Evolutionary conservation across 2,329 filamentous ascomycete genomes (phyloP).

Genomic region (Trichoderma sp.): DNA sequence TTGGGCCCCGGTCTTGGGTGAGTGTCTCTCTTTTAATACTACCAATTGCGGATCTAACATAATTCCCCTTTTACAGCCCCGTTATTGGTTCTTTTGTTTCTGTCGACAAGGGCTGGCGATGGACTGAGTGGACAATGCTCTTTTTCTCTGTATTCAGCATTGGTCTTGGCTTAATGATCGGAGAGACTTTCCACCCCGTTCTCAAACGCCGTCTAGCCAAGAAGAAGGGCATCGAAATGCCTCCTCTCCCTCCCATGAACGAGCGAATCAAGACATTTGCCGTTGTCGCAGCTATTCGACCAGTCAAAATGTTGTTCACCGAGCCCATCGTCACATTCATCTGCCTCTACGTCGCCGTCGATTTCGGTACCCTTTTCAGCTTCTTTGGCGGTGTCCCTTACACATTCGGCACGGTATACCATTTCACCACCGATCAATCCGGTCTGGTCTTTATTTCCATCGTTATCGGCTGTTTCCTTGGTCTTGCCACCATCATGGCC

Average conservation of each 20-base stretch:
- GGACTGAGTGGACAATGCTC: conserved; percentile 52
- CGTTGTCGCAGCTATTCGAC: conserved; percentile 46
- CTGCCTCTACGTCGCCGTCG: conserved; percentile 49
- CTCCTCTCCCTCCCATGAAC: conserved; percentile 26
- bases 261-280: conserved; percentile 37
- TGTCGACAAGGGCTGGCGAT: conserved; percentile 48
- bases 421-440: conserved; percentile 43
- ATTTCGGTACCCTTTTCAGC: conserved; percentile 52
- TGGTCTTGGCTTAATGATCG: conserved; percentile 39
- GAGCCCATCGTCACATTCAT: conserved; percentile 62
- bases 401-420: conserved; percentile 45
- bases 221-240: conserved; percentile 33
- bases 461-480: conserved; percentile 45
- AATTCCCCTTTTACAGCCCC: conserved; percentile 33
- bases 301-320: conserved; percentile 56
- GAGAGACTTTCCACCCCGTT: conserved; percentile 58
- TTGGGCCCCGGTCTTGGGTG: conserved; percentile 52
- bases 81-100: conserved; percentile 50
- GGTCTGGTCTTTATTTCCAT: conserved; percentile 47
- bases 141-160: conserved; percentile 44
- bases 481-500: conserved; percentile 39
- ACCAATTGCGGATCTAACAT: neutral
- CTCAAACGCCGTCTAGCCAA: conserved; percentile 41
- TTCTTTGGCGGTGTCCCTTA: conserved; percentile 54
- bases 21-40: conserved; percentile 22